Base-by-base conservation (phyloP, 2,329 filamentous ascomycete genomes). In the Neonectria hederae region DNA sequence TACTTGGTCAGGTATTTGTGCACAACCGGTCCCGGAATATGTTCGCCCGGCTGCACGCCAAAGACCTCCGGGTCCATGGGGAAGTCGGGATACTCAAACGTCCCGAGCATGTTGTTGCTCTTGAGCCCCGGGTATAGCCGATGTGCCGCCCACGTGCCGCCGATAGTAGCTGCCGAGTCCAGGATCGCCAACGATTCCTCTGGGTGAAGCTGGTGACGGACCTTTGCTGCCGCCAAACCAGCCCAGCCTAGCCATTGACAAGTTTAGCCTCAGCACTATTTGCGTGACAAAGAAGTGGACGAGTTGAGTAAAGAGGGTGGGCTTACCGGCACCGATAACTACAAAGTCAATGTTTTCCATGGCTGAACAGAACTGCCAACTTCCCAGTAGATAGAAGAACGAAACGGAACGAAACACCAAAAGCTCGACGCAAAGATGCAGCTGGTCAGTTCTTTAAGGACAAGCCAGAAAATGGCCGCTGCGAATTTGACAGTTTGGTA, bases 71-170 rank as follows among this genome's bases (percentile, higher is more conserved):
- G 76, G 62, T 84, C 82, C 88, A 94, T 90, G 19, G 90, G 90
- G 64, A 92, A 92, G 70, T 93, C 92, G 0, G 88, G 87, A 71
- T 87, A 93, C 75, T 94, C 90, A 69, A 90, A 92, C 0, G 87
- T 90, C 3, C 91, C 91, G 11, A 90, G 76, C 75, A 92, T 84
- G 72, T 94, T 94, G 77, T 95, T 94, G 57, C 87, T 89, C 71
- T 89, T 91, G 53, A 95, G 83, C 1, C 87, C 88, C 0, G 88
- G 86, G 74, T 94, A 91, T 0, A 93, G 78, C 1, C 90, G 84
- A 40, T 90, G 81, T 60, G 87, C 81, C 9, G 88, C 86, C 92
- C 91, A 94, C 17, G 89, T 88, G 4, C 92, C 92, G 1, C 92
- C 92, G 5, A 89, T 72, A 0, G 86, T 85, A 13, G 81, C 75